phyloP scores from a whole-genome alignment of 2,329 filamentous ascomycete species.

The Paracoccidioides lutzii region DNA sequence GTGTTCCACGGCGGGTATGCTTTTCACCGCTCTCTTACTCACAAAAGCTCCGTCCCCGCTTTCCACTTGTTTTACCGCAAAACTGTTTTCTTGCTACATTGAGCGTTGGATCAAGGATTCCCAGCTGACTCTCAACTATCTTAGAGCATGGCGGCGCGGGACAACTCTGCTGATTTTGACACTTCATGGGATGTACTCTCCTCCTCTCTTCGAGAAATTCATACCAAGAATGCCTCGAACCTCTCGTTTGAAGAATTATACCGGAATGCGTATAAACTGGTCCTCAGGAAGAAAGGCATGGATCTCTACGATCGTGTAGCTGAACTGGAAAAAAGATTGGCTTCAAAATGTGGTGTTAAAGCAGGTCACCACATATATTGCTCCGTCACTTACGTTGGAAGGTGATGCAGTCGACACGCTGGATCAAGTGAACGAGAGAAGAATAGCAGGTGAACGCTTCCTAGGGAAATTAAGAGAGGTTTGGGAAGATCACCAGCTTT shows the following conservation, averaged over 20 bases:
- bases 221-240: constrained; percentile 76
- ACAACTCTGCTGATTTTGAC: constrained; percentile 67
- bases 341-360: constrained; percentile 61
- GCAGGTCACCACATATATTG: constrained; percentile 57
- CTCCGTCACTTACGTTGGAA: constrained; percentile 51
- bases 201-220: constrained; percentile 71
- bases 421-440: constrained; percentile 57
- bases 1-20: constrained; percentile 55
- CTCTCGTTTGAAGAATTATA: constrained; percentile 95
- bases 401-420: constrained; percentile 36
- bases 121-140: not conserved
- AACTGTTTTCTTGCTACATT: not conserved
- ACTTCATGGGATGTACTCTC: constrained; percentile 66
- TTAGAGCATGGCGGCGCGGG: constrained; percentile 42
- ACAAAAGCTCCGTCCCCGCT: constrained; percentile 1
- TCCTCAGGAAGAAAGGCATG: constrained; percentile 74
- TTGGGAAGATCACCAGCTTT: constrained; percentile 82
- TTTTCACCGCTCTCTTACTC: constrained; percentile 3
- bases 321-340: constrained; percentile 67
- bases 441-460: constrained; percentile 71
- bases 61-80: not conserved
- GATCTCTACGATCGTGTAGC: constrained; percentile 70
- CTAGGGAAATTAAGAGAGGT: constrained; percentile 60
- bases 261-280: constrained; percentile 84
- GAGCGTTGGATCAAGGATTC: not conserved